Conservation (phyloP, 305 asterid genomes). For the Fraxinus sp. region DNA sequence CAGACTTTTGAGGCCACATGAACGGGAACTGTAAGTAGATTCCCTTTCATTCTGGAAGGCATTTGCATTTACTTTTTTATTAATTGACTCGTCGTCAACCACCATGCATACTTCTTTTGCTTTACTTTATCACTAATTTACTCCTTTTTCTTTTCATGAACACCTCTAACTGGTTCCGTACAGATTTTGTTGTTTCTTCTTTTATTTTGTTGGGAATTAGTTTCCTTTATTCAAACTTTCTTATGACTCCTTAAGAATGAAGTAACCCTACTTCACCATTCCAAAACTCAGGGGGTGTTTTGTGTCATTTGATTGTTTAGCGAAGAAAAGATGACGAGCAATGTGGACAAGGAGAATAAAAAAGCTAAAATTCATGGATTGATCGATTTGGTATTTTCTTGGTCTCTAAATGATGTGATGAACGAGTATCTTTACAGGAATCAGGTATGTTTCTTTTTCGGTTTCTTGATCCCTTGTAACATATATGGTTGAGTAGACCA, state of each 20-base stretch:
- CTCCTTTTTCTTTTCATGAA: background rate
- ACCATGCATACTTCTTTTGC: background rate
- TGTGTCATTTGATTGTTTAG: background rate
- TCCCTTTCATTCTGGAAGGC: background rate
- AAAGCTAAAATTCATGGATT: constrained; percentile 14
- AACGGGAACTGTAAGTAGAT: background rate
- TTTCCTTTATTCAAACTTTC: background rate
- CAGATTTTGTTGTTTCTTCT: background rate
- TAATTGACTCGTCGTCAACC: background rate
- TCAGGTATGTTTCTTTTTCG: constrained; percentile 26
- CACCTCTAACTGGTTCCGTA: background rate
- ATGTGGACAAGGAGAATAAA: constrained; percentile 17
- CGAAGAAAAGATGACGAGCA: background rate
- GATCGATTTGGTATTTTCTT: constrained; percentile 39
- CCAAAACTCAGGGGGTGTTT: background rate
- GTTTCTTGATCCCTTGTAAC: background rate
- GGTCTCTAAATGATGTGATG: constrained; percentile 43
- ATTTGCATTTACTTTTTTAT: too few relatives aligned
- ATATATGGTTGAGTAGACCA: too few relatives aligned
- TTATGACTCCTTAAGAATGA: background rate
- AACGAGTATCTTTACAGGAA: constrained; percentile 37
- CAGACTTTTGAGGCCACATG: background rate
- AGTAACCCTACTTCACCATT: background rate
- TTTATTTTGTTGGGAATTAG: background rate
- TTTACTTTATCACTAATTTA: background rate